phyloP scores from a whole-genome alignment of 202 grass and related monocot species.

The Elaeis oleifera region DNA sequence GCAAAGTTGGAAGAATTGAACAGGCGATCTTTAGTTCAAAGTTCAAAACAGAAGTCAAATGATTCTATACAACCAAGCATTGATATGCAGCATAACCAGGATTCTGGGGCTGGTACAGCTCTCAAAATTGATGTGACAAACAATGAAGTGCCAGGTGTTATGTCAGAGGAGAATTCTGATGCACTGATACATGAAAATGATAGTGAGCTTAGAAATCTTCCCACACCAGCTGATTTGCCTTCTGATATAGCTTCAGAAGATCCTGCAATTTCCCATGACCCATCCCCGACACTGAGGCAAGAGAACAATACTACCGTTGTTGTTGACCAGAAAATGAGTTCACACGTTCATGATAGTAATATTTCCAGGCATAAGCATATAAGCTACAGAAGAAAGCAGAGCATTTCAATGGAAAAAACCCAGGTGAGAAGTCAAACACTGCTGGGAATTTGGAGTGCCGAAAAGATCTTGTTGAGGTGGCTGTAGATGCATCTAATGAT shows the following conservation, averaged over 20 bases:
- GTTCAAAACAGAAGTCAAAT: constrained; percentile 30
- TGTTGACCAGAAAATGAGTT: constrained; percentile 27
- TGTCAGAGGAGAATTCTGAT: constrained; percentile 11
- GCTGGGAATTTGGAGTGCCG: constrained; percentile 25
- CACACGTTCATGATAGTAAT: constrained; percentile 13
- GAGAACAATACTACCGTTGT: constrained; percentile 24
- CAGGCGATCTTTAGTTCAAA: constrained; percentile 41
- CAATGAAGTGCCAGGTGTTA: constrained; percentile 18
- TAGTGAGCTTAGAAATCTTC: constrained; percentile 16
- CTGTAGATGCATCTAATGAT: constrained; percentile 22
- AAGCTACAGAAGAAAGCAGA: constrained; percentile 59
- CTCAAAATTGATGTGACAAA: constrained; percentile 16
- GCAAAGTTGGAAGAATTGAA: constrained; percentile 91
- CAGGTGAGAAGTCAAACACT: neutral
- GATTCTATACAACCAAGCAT: constrained; percentile 23
- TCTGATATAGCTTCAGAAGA: constrained; percentile 19
- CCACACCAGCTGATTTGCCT: constrained; percentile 19
- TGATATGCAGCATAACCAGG: constrained; percentile 28
- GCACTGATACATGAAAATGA: constrained; percentile 13
- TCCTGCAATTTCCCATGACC: constrained; percentile 14
- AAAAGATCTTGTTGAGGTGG: constrained; percentile 29
- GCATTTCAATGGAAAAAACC: constrained; percentile 31
- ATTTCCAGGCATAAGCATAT: constrained; percentile 31
- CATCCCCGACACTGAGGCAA: constrained; percentile 10
- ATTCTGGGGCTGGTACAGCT: constrained; percentile 17